phyloP scores from a whole-genome alignment of 768 basidiomycete species.

The Mycena capillaripes region DNA sequence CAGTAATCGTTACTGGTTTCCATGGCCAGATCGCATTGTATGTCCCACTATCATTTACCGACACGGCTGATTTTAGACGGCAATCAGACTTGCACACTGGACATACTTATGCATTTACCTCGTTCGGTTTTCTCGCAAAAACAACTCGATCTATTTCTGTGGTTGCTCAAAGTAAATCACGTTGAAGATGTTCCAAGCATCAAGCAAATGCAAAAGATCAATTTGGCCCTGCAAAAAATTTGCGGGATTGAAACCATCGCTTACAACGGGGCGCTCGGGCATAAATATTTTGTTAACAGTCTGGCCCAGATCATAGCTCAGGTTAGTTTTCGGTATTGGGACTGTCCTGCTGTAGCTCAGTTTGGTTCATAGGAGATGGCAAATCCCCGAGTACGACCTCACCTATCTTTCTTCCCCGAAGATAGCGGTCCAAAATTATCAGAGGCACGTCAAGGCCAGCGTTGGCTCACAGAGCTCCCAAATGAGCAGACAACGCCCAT shows the following conservation, averaged over 20 bases:
- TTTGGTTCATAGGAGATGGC: constrained; percentile 47
- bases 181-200: neutral
- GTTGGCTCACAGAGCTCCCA: constrained; percentile 46
- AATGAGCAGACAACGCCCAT: constrained; percentile 43
- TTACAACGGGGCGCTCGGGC: neutral
- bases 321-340: neutral
- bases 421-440: constrained; percentile 40
- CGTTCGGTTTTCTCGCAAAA: constrained; percentile 7
- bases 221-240: neutral
- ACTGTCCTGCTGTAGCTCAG: neutral
- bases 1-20: neutral
- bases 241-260: neutral
- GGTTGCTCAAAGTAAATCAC: neutral
- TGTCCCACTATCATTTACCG: neutral
- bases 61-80: neutral
- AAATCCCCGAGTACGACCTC: constrained; percentile 48
- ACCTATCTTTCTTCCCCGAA: constrained; percentile 50
- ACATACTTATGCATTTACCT: constrained; percentile 1
- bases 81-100: neutral
- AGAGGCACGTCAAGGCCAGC: constrained; percentile 41
- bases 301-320: neutral
- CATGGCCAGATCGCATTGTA: neutral
- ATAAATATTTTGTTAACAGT: neutral
- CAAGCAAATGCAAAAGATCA: constrained; percentile 7
- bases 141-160: neutral